Base-by-base conservation (phyloP, 2,329 filamentous ascomycete genomes). In the Fusarium pilosicola region DNA sequence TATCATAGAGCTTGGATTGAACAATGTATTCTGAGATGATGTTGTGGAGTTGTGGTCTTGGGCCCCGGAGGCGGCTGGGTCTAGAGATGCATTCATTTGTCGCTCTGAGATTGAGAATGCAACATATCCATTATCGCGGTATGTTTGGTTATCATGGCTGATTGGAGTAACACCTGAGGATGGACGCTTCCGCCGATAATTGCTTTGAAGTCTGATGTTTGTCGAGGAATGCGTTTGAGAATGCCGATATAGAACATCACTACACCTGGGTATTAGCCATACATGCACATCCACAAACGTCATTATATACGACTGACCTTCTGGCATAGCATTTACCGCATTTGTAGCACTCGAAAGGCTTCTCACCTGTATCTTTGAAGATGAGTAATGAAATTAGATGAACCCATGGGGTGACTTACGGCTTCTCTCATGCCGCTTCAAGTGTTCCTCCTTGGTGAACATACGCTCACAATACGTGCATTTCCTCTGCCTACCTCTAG, bases 361-460 rank as follows among this genome's bases (percentile, higher is more conserved):
- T 65, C 45, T 68, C 65, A 17, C 65, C 65, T 2, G 65, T 68
- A 22, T 68, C 65, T 68, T 18, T 26, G 9, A 8, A 15, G 7
- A 28, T 64, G 24, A 48, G 44, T n/a, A 20, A 38, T 38, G 20
- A 15, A 34, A 20, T 4, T 42, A 4, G 18, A 15, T 9, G 28
- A 24, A 24, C 5, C 10, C 8, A 39, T n/a, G 9, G 4, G 20
- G 17, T 17, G 18, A n/a, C 65, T 14, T 60, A 65, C 65, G 65
- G 12, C 55, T 28, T 65, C 65, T 65, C 42, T 68, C 48, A 6
- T 68, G 65, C 10, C 65, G 65, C 32, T 56, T 68, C 10, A 65
- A 38, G 44, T 68, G 65, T 44, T 68, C 65, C 12, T 68, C 65
- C 10, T 68, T 68, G 15, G 62, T 68, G 30, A 68, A 68, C 3